A percentile compares a stretch with the other conserved stretches of the same genome.
Evolutionary conservation across 179 eudicot species (phyloP).

Genomic region (Beta lomatogona): DNA sequence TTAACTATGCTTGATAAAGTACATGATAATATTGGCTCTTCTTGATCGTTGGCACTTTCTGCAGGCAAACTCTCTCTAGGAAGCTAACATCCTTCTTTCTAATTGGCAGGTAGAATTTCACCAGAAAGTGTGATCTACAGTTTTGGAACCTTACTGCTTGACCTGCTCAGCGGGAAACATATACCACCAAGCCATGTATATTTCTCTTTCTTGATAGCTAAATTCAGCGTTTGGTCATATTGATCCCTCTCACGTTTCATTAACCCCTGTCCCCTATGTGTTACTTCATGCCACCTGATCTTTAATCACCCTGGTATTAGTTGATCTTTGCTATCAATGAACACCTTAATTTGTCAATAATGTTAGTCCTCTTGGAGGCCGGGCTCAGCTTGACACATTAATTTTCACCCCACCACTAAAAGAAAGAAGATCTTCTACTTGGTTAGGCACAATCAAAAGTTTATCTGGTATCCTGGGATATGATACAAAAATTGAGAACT

Average conservation of each 20-base stretch:
- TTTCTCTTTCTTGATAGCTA: constrained; percentile 13
- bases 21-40: background rate
- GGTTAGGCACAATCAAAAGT: background rate
- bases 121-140: constrained; percentile 49
- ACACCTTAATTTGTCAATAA: background rate
- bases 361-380: background rate
- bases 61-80: constrained; percentile 3
- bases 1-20: background rate
- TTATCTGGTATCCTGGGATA: background rate
- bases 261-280: background rate
- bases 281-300: background rate
- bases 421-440: background rate
- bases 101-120: constrained; percentile 43
- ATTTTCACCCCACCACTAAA: too few species aligned
- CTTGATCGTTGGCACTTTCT: background rate
- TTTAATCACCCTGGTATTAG: background rate
- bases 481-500: background rate
- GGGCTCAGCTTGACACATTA: background rate
- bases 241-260: constrained; percentile 3
- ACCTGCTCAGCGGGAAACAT: constrained; percentile 68
- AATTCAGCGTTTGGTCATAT: background rate
- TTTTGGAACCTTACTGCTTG: constrained; percentile 47
- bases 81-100: constrained; percentile 16
- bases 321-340: constrained; percentile 2
- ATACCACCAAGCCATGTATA: constrained; percentile 88